Base-by-base conservation (phyloP, 1,139 yeast species). In the Nakaseomyces kungkrabaensis region DNA sequence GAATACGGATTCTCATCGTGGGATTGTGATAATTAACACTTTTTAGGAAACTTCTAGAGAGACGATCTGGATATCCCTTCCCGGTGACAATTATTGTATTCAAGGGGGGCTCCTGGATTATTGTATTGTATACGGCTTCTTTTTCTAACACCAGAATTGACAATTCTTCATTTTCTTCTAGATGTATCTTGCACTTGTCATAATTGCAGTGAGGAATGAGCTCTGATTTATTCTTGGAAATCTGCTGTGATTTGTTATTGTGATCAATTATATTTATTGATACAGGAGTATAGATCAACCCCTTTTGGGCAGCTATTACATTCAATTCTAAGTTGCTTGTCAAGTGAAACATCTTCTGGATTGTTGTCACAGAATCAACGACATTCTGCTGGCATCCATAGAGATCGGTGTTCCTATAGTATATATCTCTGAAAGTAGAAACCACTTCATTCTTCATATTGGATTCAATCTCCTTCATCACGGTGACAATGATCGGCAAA, bases 11-110 rank as follows among this genome's bases (percentile, higher is more conserved):
- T 53, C 55, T 55, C 27, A 41, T 25, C 4, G 13, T 13, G 25
- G 29, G 26, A 31, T 50, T 29, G 26, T 40, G 22, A 4, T 37
- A 11, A 46, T 52, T 53, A 45, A 65, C 45, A 41, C 49, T 50
- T 32, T 57, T 45, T 1, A 66, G 51, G 43, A 67, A 64, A 4
- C 50, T 37, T 42, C 62, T 57, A 3, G 70, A 62, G 22, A 65
- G 49, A 17, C 51, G 51, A 49, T 68, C 72, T 3, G 72, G 71
- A 47, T 64, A 67, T 1, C 72, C 72, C 50, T 67, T 68, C 1
- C 70, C 72, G 0, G 70, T 66, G n/a, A 68, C 51, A 1, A 66
- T 22, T 1, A 68, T 50, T 22, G 54, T 48, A 32, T 57, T 48
- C n/a, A 48, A 29, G 13, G 44, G 47, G 3, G 46, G 32, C 5